Evolutionary conservation across 2,329 filamentous ascomycete species (phyloP).

Genomic region (Anthostomella pinea): DNA sequence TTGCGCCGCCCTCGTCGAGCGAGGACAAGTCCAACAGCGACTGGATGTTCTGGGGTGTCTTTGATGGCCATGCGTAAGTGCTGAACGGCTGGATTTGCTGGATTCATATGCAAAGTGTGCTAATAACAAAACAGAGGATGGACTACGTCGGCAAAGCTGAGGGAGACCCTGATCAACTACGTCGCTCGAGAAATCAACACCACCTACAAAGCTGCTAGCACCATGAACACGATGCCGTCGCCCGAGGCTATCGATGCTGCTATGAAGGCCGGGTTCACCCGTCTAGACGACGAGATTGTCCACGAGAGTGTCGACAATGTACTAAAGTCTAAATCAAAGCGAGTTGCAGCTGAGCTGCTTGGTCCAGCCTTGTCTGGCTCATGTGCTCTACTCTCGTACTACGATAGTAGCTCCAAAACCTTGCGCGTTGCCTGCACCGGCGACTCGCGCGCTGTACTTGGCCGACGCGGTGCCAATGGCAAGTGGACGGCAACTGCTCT

Average conservation of each 20-base stretch:
- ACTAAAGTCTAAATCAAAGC: conserved; percentile 81
- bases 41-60: conserved; percentile 99
- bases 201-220: conserved; percentile 77
- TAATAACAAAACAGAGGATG: conserved; percentile 65
- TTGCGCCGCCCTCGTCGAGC: conserved; percentile 57
- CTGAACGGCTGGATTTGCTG: too few relatives aligned
- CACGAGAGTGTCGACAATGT: conserved; percentile 91
- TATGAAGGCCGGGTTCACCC: conserved; percentile 88
- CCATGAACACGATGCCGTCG: conserved; percentile 60
- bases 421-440: conserved; percentile 94
- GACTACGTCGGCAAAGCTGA: conserved; percentile 95
- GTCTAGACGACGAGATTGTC: conserved; percentile 90
- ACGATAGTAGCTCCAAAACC: conserved; percentile 82
- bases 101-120: too few relatives aligned
- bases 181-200: conserved; percentile 90
- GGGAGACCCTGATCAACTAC: conserved; percentile 86
- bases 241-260: conserved; percentile 82
- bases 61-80: conserved; percentile 89
- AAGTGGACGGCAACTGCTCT: conserved; percentile 92
- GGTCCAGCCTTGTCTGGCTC: conserved; percentile 95
- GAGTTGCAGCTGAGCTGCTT: conserved; percentile 85
- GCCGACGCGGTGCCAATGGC: conserved; percentile 70
- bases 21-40: conserved; percentile 60
- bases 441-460: conserved; percentile 92
- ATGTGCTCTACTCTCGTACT: conserved; percentile 93